Base-by-base conservation (phyloP, 768 basidiomycete species). In the Mycena alexandri region DNA sequence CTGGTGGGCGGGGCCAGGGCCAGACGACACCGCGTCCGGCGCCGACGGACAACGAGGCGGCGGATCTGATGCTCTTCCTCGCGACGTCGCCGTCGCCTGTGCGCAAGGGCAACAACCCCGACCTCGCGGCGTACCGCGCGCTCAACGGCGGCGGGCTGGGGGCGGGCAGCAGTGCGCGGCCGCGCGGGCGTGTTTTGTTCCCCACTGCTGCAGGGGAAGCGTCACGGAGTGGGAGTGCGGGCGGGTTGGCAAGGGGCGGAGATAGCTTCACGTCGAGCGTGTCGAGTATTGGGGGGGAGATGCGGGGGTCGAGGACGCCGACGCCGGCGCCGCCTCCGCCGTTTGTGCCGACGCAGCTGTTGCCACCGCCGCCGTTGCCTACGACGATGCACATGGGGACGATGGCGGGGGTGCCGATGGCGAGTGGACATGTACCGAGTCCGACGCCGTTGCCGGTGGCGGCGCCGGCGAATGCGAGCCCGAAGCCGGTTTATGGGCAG, bases 31-130 rank as follows among this genome's bases (percentile, higher is more conserved):
- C 82, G 75, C 86, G 74, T 63, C 84, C 83, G 67, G 87, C 80
- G 8, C 85, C 87, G n/a, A 88, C 89, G 36, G 92, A 93, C 75
- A 90, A 88, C 67, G 94, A 95, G 73, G 94, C 93, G 0, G 93
- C 94, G n/a, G 92, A 93, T 74, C 79, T 94, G 48, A 92, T 95
- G 88, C 81, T 95, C 22, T 93, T 87, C 79, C 86, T 95, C 56
- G 93, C 94, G 46, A 94, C 93, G 8, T 94, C 92, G 1, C 93
- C 93, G 0, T 94, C 93, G 0, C 93, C 93, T 11, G 92, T 84
- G 21, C 88, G 93, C 47, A 87, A 85, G 41, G 87, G 88, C 7
- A 29, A 3, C 29, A 29, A 29, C 29, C 85, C 82, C 69, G 90
- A 92, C 71, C 68, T 82, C 38, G 83, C 84, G 8, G 85, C 89